Percentiles rank a stretch among this genome's conserved stretches.
phyloP scores from a whole-genome alignment of 139 green algal species.

The Zygnema cylindricum region DNA sequence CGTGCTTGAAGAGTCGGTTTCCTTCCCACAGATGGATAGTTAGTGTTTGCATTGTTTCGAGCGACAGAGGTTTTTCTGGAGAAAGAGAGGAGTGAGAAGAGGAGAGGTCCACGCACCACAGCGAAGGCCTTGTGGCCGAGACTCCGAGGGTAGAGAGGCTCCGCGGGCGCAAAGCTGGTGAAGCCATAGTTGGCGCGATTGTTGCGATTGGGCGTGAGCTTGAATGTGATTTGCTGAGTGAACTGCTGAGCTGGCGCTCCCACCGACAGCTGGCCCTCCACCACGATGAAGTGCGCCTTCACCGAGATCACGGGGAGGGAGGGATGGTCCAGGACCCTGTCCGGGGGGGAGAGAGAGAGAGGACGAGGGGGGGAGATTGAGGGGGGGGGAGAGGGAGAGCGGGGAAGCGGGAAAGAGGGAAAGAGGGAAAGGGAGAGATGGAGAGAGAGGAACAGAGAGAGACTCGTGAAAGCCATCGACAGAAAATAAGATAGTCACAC shows the following conservation, averaged over 20 bases:
- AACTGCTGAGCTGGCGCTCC: not conserved
- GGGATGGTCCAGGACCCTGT: not conserved
- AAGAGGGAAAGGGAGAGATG: too few species aligned
- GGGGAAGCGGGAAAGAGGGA: too few species aligned
- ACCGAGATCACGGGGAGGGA: not conserved
- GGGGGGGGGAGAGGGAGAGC: too few species aligned
- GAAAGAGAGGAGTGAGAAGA: not conserved
- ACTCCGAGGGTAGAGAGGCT: not conserved
- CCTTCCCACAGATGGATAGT: too few species aligned
- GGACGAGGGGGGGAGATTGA: too few species aligned
- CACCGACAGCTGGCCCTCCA: slow-evolving; percentile 2
- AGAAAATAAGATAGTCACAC: too few species aligned
- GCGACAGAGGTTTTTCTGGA: not conserved
- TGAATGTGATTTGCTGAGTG: not conserved
- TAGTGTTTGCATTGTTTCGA: too few species aligned
- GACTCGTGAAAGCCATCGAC: too few species aligned
- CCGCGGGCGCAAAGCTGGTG: not conserved
- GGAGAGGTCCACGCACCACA: slow-evolving; percentile 28
- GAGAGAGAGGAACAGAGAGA: too few species aligned
- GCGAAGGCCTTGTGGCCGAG: slow-evolving; percentile 40
- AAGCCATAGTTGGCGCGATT: not conserved
- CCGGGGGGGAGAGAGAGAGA: too few species aligned
- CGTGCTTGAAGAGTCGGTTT: too few species aligned
- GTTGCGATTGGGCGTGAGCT: slow-evolving; percentile 12
- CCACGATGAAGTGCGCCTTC: slow-evolving; percentile 28